These are phyloP conservation scores for Physocladia obscura DNA, from an alignment of 192 early-diverging fungal genomes.

Conservation along the genomic window DNA sequence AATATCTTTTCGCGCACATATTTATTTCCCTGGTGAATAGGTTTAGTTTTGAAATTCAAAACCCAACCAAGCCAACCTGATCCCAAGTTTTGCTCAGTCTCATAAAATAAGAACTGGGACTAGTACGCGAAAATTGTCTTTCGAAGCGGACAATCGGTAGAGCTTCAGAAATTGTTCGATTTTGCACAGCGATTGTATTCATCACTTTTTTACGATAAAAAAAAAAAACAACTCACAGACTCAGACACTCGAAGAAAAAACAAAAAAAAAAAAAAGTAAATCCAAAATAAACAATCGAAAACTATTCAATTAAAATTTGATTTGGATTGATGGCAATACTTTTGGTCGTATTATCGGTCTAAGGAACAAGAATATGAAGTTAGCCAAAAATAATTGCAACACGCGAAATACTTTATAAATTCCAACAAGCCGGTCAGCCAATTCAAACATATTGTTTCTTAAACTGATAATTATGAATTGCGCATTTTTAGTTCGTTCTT, in stretches of 20 bases:
- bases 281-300: not conserved
- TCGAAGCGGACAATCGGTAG: not conserved
- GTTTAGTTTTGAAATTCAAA: not conserved
- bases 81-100: conserved; percentile 58
- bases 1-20: conserved; percentile 55
- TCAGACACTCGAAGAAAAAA: too few relatives aligned
- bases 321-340: conserved; percentile 70
- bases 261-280: too few relatives aligned
- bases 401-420: conserved; percentile 79
- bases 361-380: not conserved
- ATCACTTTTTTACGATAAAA: too few relatives aligned
- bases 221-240: too few relatives aligned
- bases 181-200: too few relatives aligned
- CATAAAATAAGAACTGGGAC: conserved; percentile 42
- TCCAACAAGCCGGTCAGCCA: conserved; percentile 95
- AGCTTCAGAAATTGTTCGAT: not conserved
- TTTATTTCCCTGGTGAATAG: conserved; percentile 45
- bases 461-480: conserved; percentile 99
- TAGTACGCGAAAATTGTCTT: conserved; percentile 30
- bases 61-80: conserved; percentile 27
- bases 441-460: conserved; percentile 99
- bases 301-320: conserved; percentile 19
- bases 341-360: conserved; percentile 85
- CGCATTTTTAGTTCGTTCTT: conserved; percentile 92
- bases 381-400: not conserved